Evolutionary conservation across 1,284 basidiomycete genomes (phyloP), one percentile per base, ranked within the genome.

Genomic region (Sanguinoderma infundibulare): DNA sequence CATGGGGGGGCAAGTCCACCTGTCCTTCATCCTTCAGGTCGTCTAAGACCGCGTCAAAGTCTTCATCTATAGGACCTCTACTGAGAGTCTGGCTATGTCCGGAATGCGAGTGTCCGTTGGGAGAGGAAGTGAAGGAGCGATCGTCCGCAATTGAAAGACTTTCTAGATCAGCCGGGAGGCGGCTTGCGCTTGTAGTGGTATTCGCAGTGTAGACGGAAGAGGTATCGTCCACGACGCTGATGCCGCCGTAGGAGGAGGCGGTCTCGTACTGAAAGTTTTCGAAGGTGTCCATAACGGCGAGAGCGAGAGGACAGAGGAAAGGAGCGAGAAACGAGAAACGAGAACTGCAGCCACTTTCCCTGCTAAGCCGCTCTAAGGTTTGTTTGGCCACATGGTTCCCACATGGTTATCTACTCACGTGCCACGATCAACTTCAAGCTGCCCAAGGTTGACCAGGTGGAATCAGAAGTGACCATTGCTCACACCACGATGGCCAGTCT

Each of bases 191-290:
- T 14, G 68, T 70, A 2, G 89, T 92, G 24, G 49, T 51, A 60
- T 83, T 89, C 46, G 85, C 83, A 14, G 92, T 94, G 72, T 93
- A 94, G 49, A 95, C 84, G 2, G 94, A 96, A 0, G 91, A 92
- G 47, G 84, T 94, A 72, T 96, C 94, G 74, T 94, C 92, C 53
- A 93, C 86, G 50, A 91, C 79, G 62, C 89, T 84, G 61, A 89
- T 83, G 67, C 87, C 87, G 69, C 90, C 90, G 70, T 92, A 92
- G 0, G 91, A 87, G 10, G 90, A 91, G 39, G 88, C 85, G 26
- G 87, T 86, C 68, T 92, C 90, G 72, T 88, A 90, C 73, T 95
- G 93, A 72, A 94, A 95, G 72, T 94, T 94, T 72, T 94, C 91
- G 72, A 95, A 95, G 10, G 87, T 85, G 73, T 94, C 92, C 92